Base-by-base conservation (phyloP, 371 early-diverging fungal species). In the Mortierella sp. region DNA sequence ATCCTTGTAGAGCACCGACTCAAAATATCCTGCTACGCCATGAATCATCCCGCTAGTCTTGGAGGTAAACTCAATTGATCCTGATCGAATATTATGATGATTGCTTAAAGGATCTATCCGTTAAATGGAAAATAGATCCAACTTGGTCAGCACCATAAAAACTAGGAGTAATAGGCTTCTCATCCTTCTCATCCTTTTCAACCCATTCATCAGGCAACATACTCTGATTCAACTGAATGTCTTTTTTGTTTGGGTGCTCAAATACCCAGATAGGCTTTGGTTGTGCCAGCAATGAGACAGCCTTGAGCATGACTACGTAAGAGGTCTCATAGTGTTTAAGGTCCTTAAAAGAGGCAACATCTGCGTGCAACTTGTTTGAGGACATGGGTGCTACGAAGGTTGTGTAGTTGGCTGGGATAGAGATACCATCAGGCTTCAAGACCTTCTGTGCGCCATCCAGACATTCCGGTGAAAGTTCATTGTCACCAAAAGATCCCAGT, bases 391-490 rank as follows among this genome's bases (percentile, higher is more conserved):
- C 88, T 32, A 93, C 83, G 83, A 89, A 97, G 1, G 97, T 85
- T 0, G 95, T 90, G 83, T 96, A 97, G 10, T 86, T 83, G 31
- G 87, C 80, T 3, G 98, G 99, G 63, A 98, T 97, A 23, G 95
- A 95, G 31, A 97, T 93, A n/a, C 97, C 98, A 58, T 84, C 90
- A 7, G 84, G 90, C 85, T 94, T 96, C 37, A 98, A 74, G 31
- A 95, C 89, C 59, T 90, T 88, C 71, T 95, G 94, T 8, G 96
- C 98, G 10, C 96, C 97, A 79, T 96, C 96, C 26, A 98, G 84
- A 79, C 98, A 98, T 84, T 98, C 99, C 3, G 99, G 99, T 2
- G 97, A 95, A 4, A 98, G 89, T 81, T 98, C 99, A 83, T 98
- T 98, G 83, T 98, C 98, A 57, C 97, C 97, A 88, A 97, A 95